Base-by-base conservation (phyloP, 768 basidiomycete species). In the Boletus speciosus region DNA sequence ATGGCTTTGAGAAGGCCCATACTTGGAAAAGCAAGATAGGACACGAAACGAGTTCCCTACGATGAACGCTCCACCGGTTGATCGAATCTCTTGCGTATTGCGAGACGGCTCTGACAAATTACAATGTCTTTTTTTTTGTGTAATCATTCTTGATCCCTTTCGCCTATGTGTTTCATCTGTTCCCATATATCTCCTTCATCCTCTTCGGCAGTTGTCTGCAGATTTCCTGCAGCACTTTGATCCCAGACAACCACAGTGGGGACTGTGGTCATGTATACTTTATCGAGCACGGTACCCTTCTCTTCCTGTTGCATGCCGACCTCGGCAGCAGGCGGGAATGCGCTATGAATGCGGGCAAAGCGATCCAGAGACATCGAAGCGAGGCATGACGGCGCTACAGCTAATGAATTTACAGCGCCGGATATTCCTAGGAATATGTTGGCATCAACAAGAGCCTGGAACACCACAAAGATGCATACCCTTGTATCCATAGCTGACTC, bases 1-100 rank as follows among this genome's bases (percentile, higher is more conserved):
- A 98, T 65, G 96, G 96, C 5, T 98, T 98, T 68, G 96, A 98
- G 72, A 85, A 84, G 59, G 94, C 86, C 7, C 85, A 84, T 58
- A 84, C 76, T 15, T 98, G 95, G 96, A 81, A 85, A 73, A 92
- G 89, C 63, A 77, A 85, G 66, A 93, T 94, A 61, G 93, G 81
- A 4, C 58, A 68, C 35, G 62, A 52, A 61, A 25, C 9, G 14
- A 38, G 32, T 25, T 19, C 11, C 31, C 27, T 32, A 46, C 15
- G 39, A 46, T 27, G n/a, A 41, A 35, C n/a, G 11, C 1, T 56
- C 34, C 16, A 21, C 32, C 42, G 36, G 3, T 50, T 49, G n/a
- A 27, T 51, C 8, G 9, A 15, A 19, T 8, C 7, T 40, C 31
- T 29, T 12, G 16, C 12, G 15, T 35, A 43, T 32, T 16, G 9